These are phyloP conservation scores for Mucor piriformis DNA, from an alignment of 371 early-diverging fungal species.

Conservation along the genomic window DNA sequence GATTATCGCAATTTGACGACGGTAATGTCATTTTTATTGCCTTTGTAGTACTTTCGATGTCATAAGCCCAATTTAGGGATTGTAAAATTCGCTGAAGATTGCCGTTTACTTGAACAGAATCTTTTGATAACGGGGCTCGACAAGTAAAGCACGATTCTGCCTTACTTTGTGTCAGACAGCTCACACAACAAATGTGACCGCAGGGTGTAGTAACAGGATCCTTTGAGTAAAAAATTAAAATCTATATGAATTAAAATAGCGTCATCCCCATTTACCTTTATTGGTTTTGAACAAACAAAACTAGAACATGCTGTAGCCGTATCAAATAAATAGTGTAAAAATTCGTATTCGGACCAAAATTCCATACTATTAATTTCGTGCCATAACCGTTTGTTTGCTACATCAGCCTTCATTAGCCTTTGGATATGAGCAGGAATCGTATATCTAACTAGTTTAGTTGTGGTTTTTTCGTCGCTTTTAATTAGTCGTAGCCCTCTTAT, in stretches of 20 bases:
- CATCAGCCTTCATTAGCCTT: constrained; percentile 41
- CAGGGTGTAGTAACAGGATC: constrained; percentile 59
- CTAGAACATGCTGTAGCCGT: constrained; percentile 27
- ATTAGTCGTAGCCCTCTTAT: constrained; percentile 39
- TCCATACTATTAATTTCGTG: constrained; percentile 24
- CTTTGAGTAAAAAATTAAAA: constrained; percentile 41
- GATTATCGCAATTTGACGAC: not conserved
- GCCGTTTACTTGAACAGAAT: constrained; percentile 26
- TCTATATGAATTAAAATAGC: constrained; percentile 4
- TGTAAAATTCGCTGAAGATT: constrained; percentile 37
- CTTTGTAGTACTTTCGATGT: not conserved
- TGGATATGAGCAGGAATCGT: constrained; percentile 22
- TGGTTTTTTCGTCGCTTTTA: not conserved
- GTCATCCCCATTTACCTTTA: constrained; percentile 18
- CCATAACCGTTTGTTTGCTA: constrained; percentile 45
- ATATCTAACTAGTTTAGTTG: constrained; percentile 19
- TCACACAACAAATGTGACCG: constrained; percentile 58
- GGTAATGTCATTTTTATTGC: not conserved
- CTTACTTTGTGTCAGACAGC: constrained; percentile 38
- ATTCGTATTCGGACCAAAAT: constrained; percentile 47
- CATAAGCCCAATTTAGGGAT: constrained; percentile 26
- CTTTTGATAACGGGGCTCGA: constrained; percentile 6
- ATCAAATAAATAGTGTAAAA: constrained; percentile 40
- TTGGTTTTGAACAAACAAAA: constrained; percentile 31
- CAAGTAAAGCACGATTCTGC: constrained; percentile 46